Evolutionary conservation across 73 alveolate species (phyloP).

Genomic region (Paramecium sonneborni): DNA sequence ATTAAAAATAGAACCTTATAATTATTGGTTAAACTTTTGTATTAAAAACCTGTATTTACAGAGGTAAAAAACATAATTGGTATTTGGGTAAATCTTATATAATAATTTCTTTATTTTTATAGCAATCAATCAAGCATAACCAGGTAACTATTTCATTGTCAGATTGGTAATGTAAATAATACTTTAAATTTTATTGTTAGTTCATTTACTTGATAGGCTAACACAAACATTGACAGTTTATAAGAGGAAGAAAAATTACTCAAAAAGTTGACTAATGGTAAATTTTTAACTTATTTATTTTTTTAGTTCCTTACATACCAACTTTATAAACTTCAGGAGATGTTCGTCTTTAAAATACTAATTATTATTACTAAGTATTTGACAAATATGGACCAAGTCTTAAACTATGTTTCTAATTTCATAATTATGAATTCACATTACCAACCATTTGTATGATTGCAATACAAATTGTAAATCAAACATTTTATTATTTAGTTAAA

Average conservation of each 20-base stretch:
- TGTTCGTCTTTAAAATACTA: background rate
- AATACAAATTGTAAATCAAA: background rate
- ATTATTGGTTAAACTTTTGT: background rate
- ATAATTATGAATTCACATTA: background rate
- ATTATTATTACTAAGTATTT: conserved; percentile 5
- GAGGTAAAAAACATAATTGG: conserved; percentile 39
- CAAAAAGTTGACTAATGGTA: background rate
- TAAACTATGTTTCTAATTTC: conserved; percentile 33
- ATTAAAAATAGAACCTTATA: background rate
- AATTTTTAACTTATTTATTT: background rate
- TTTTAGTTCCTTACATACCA: background rate
- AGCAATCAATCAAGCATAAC: conserved; percentile 4
- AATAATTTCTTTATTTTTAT: background rate
- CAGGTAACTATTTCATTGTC: conserved; percentile 13
- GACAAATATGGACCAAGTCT: conserved; percentile 52
- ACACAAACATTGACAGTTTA: background rate
- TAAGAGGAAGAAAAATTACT: conserved; percentile 31
- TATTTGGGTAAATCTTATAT: background rate
- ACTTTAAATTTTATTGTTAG: conserved; percentile 27
- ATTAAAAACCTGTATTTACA: conserved; percentile 32
- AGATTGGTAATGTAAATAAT: conserved; percentile 45
- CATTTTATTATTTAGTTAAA: background rate
- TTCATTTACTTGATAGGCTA: conserved; percentile 48
- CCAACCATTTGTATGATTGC: conserved; percentile 46
- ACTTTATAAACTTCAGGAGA: background rate